Percentiles rank a stretch among this genome's conserved stretches.
Conservation (phyloP, 805 yeast genomes). For the Peterozyma xylosa region DNA sequence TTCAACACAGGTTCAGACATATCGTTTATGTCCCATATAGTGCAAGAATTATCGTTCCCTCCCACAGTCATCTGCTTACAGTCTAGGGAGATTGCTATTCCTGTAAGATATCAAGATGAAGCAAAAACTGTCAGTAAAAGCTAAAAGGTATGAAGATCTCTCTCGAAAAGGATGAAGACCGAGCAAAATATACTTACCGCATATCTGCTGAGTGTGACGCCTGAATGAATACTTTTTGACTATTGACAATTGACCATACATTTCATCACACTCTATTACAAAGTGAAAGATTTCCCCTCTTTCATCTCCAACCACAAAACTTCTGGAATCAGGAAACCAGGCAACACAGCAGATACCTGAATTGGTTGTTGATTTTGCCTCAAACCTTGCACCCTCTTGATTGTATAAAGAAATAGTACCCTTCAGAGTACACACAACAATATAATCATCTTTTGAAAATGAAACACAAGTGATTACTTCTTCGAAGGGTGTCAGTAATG, state of each 20-base stretch:
- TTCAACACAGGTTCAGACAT: conserved; percentile 31
- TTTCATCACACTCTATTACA: conserved; percentile 15
- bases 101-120: conserved; percentile 18
- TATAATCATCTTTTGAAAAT: conserved; percentile 37
- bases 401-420: conserved; percentile 46
- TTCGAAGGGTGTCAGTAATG: conserved; percentile 29
- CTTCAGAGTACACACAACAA: conserved; percentile 50
- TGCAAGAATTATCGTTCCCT: conserved; percentile 75
- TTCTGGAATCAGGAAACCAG: conserved; percentile 43
- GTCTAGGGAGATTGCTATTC: conserved; percentile 51
- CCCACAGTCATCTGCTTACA: conserved; percentile 65
- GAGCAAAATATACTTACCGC: conserved; percentile 29
- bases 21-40: conserved; percentile 62
- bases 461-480: conserved; percentile 51
- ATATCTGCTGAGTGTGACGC: conserved; percentile 51
- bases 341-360: conserved; percentile 47
- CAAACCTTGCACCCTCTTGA: conserved; percentile 19
- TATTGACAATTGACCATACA: conserved; percentile 12
- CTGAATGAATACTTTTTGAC: conserved; percentile 21
- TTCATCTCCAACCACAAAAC: conserved; percentile 61
- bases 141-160: background rate
- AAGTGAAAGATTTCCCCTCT: conserved; percentile 47
- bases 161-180: background rate
- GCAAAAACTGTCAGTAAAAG: background rate
- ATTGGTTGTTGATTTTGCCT: conserved; percentile 10